phyloP scores from a whole-genome alignment of 305 asterid genomes.

The Rubia occidens region DNA sequence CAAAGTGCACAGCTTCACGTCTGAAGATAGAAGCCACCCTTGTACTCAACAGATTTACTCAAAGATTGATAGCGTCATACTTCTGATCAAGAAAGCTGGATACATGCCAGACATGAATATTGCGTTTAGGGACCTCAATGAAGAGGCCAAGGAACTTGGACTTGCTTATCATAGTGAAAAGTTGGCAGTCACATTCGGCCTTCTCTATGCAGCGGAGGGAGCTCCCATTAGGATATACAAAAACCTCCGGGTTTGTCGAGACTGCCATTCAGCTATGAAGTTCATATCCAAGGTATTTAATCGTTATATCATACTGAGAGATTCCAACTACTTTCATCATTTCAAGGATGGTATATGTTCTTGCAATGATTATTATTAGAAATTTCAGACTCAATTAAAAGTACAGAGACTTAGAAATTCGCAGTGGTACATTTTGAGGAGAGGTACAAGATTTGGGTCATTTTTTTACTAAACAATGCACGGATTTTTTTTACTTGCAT shows the following conservation, averaged over 20 bases:
- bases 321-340: constrained; percentile 76
- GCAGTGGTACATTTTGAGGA: too few relatives aligned
- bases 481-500: not conserved
- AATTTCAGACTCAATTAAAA: not conserved
- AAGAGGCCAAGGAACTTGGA: constrained; percentile 45
- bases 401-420: not conserved
- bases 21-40: constrained; percentile 56
- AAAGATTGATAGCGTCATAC: constrained; percentile 41
- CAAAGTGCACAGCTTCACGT: constrained; percentile 36
- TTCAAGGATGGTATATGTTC: constrained; percentile 56
- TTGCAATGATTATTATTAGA: constrained; percentile 66
- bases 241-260: constrained; percentile 71
- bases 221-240: constrained; percentile 51
- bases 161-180: constrained; percentile 80
- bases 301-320: constrained; percentile 46
- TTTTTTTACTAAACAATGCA: not conserved
- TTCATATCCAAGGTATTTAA: constrained; percentile 37
- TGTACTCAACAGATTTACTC: constrained; percentile 35
- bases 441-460: too few relatives aligned
- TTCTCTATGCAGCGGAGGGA: constrained; percentile 41
- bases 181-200: constrained; percentile 67
- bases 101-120: constrained; percentile 53
- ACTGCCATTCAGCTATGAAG: constrained; percentile 70
- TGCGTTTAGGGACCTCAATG: constrained; percentile 61
- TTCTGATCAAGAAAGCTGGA: constrained; percentile 49